Percentiles rank a stretch among this genome's conserved stretches.
Evolutionary conservation across 202 grass and related monocot species (phyloP).

Genomic region (Hordeum pubiflorum): DNA sequence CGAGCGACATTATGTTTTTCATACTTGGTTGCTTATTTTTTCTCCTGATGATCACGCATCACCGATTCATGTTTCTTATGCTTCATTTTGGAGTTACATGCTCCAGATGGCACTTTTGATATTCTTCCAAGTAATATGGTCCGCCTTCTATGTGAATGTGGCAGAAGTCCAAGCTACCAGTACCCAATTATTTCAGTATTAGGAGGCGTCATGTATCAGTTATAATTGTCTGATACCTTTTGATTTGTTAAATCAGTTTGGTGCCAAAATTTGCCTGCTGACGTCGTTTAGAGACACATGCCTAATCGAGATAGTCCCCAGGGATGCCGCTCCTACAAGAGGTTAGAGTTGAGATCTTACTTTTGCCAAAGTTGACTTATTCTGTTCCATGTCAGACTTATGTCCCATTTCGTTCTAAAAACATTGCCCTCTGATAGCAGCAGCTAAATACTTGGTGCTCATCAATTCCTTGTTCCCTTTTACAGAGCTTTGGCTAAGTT

Average conservation of each 20-base stretch:
- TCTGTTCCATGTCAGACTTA: background rate
- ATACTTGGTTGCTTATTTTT: background rate
- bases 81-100: background rate
- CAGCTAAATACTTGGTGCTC: background rate
- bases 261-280: slow-evolving; percentile 82
- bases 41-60: background rate
- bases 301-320: slow-evolving; percentile 87
- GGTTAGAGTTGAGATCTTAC: slow-evolving; percentile 40
- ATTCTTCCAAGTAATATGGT: background rate
- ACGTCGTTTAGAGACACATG: slow-evolving; percentile 94
- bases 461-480: background rate
- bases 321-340: slow-evolving; percentile 58
- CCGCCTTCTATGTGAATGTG: background rate
- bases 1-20: background rate
- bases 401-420: background rate
- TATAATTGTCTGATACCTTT: slow-evolving; percentile 25
- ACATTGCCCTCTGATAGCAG: background rate
- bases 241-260: slow-evolving; percentile 55
- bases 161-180: background rate
- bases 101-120: background rate
- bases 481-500: slow-evolving; percentile 97
- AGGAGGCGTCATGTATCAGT: background rate
- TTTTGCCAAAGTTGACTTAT: background rate
- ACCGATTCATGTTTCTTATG: background rate
- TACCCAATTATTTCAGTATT: slow-evolving; percentile 8